A percentile compares a stretch with the other conserved stretches of the same genome.
phyloP scores from a whole-genome alignment of 495 filamentous ascomycete species.

The Rhizodiscina lignyota region DNA sequence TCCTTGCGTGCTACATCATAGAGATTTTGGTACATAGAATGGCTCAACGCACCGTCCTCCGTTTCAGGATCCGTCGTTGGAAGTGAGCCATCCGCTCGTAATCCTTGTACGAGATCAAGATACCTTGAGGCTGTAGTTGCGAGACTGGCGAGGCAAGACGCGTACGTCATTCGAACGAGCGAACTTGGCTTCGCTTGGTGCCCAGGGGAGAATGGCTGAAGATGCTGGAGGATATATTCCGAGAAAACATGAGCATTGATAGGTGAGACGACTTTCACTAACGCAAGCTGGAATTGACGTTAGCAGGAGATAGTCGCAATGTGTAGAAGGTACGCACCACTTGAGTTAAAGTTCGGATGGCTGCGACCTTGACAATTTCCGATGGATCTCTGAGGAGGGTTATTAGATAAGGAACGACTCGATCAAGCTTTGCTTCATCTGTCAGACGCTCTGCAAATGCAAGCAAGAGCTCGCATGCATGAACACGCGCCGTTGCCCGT shows the following conservation, averaged over 20 bases:
- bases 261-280: constrained; percentile 75
- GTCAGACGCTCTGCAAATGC: constrained; percentile 84
- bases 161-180: constrained; percentile 75
- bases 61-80: constrained; percentile 63
- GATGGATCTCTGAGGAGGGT: constrained; percentile 61
- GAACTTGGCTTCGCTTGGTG: constrained; percentile 41
- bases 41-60: constrained; percentile 45
- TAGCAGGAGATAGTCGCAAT: not conserved
- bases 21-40: constrained; percentile 52
- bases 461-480: constrained; percentile 83
- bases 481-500: constrained; percentile 67
- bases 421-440: constrained; percentile 92
- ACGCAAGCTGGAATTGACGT: constrained; percentile 36
- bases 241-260: constrained; percentile 92
- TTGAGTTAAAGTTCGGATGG: constrained; percentile 72
- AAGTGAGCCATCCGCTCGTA: constrained; percentile 70
- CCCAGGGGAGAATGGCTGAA: constrained; percentile 51
- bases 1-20: constrained; percentile 71
- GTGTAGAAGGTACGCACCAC: constrained; percentile 28
- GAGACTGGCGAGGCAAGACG: constrained; percentile 77
- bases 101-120: constrained; percentile 76
- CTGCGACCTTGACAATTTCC: constrained; percentile 69
- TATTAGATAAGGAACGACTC: constrained; percentile 81
- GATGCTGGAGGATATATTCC: constrained; percentile 78
- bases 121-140: constrained; percentile 80